These are phyloP conservation scores for Aspergillus diversus DNA, from an alignment of 495 filamentous ascomycete genomes.

Conservation along the genomic window DNA sequence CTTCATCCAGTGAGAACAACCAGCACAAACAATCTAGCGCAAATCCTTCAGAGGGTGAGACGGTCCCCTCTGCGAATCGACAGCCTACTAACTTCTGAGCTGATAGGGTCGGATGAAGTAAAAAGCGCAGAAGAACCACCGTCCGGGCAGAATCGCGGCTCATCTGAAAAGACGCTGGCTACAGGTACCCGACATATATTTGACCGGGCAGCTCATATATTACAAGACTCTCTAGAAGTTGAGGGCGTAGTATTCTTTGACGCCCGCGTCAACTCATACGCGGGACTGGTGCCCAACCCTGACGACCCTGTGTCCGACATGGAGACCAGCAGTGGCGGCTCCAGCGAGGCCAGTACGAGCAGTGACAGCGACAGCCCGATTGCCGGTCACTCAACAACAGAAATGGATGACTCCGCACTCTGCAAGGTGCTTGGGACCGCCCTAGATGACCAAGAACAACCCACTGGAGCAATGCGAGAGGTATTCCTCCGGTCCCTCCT, in stretches of 20 bases:
- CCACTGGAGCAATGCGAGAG: slow-evolving; percentile 13
- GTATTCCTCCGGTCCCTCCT: slow-evolving; percentile 27
- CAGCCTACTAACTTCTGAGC: too few relatives aligned
- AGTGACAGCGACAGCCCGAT: not conserved
- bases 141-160: too few relatives aligned
- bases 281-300: slow-evolving; percentile 1
- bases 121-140: too few relatives aligned
- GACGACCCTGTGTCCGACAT: slow-evolving; percentile 13
- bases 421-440: slow-evolving; percentile 10
- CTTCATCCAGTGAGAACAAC: too few relatives aligned
- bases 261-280: slow-evolving; percentile 30
- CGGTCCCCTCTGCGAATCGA: too few relatives aligned
- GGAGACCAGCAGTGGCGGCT: slow-evolving; percentile 5
- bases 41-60: too few relatives aligned
- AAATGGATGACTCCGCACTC: slow-evolving; percentile 3
- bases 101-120: too few relatives aligned
- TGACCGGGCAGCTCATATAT: slow-evolving; percentile 44
- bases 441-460: not conserved
- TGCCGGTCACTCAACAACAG: not conserved
- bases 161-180: too few relatives aligned
- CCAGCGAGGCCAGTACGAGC: not conserved
- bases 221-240: slow-evolving; percentile 49
- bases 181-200: slow-evolving; percentile 16
- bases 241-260: slow-evolving; percentile 54
- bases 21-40: too few relatives aligned